These are phyloP conservation scores for Macrolepiota fuliginosa DNA, from an alignment of 768 basidiomycete species.

Conservation along the genomic window DNA sequence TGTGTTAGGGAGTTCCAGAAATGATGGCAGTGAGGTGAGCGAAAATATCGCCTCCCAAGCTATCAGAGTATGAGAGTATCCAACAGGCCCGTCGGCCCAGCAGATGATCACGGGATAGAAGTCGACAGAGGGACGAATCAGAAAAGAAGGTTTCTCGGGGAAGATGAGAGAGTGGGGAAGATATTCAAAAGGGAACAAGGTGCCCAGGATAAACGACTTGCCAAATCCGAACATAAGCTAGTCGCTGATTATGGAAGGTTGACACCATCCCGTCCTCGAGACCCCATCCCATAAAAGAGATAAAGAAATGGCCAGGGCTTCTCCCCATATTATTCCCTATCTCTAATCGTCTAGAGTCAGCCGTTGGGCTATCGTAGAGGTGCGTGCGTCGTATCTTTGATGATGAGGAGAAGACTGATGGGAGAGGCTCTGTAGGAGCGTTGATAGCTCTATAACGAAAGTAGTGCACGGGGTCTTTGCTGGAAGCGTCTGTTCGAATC, in stretches of 20 bases:
- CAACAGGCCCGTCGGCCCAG: background rate
- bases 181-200: slow-evolving; percentile 7
- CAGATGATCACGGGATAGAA: background rate
- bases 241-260: background rate
- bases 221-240: slow-evolving; percentile 10
- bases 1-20: background rate
- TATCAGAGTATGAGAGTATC: background rate
- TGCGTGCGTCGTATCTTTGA: slow-evolving; percentile 2
- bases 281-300: slow-evolving; percentile 5
- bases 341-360: background rate
- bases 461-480: slow-evolving; percentile 5
- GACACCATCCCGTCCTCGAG: background rate
- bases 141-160: background rate
- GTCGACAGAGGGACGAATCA: background rate
- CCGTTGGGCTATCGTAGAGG: slow-evolving; percentile 10
- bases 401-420: background rate
- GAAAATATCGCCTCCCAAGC: background rate
- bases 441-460: slow-evolving; percentile 5
- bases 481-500: slow-evolving; percentile 1
- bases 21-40: background rate
- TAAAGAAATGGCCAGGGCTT: background rate
- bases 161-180: background rate
- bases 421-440: background rate
- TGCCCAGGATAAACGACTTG: slow-evolving; percentile 1
- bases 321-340: background rate